Evolutionary conservation across 257 asterid species (phyloP).

Genomic region (Pogostemon cablin): DNA sequence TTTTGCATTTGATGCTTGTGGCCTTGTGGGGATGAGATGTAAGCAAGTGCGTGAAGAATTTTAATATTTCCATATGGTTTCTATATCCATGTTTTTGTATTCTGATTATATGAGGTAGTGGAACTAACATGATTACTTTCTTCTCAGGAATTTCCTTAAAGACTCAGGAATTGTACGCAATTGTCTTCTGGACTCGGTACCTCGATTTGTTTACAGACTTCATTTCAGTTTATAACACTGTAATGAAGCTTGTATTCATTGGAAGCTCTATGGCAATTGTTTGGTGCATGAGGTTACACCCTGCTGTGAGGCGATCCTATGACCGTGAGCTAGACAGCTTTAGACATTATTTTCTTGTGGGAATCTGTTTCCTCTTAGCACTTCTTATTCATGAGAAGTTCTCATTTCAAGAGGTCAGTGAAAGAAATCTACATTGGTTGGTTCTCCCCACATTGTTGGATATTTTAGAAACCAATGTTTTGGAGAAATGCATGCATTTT

Average conservation of each 20-base stretch:
- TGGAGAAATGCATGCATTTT: constrained; percentile 28
- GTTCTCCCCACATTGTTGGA: constrained; percentile 14
- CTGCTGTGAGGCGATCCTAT: constrained; percentile 72
- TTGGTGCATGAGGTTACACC: constrained; percentile 86
- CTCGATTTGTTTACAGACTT: constrained; percentile 83
- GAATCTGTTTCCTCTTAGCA: constrained; percentile 56
- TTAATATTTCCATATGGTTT: background rate
- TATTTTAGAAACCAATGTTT: constrained; percentile 13
- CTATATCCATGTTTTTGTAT: background rate
- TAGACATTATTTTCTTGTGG: constrained; percentile 71
- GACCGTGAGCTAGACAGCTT: constrained; percentile 88
- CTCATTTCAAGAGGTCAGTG: constrained; percentile 75
- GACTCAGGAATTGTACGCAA: constrained; percentile 89
- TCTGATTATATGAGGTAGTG: constrained; percentile 18
- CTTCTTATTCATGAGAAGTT: constrained; percentile 74
- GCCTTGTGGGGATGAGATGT: background rate
- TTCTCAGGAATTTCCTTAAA: constrained; percentile 80
- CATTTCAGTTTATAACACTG: constrained; percentile 76
- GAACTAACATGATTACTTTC: constrained; percentile 30
- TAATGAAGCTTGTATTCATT: constrained; percentile 88
- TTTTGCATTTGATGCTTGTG: background rate
- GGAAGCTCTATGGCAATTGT: constrained; percentile 87
- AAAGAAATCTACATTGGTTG: constrained; percentile 28
- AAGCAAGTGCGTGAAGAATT: background rate
- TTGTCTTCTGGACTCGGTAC: constrained; percentile 88